Evolutionary conservation across 2,329 filamentous ascomycete species (phyloP).

Genomic region (Blastomyces silverae): DNA sequence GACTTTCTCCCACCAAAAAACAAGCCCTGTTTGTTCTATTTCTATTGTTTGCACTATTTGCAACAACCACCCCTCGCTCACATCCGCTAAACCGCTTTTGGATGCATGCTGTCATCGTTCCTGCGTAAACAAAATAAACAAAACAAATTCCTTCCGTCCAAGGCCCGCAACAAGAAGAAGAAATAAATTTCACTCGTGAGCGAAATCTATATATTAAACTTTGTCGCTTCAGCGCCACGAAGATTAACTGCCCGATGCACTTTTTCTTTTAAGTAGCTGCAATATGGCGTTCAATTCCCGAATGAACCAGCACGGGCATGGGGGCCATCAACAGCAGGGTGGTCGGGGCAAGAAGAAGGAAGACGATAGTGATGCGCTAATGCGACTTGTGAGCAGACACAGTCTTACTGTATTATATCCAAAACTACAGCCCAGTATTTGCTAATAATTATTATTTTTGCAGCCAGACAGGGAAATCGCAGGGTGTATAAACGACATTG

Average conservation of each 20-base stretch:
- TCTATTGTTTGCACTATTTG: constrained; percentile 24
- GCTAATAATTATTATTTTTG: constrained; percentile 18
- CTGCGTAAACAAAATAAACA: constrained; percentile 23
- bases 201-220: background rate
- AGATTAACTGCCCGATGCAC: constrained; percentile 3
- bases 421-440: background rate
- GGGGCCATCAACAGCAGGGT: constrained; percentile 41
- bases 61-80: constrained; percentile 27
- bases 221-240: background rate
- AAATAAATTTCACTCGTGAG: background rate
- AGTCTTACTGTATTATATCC: background rate
- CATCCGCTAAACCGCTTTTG: constrained; percentile 28
- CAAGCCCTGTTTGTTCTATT: constrained; percentile 33
- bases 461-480: constrained; percentile 73
- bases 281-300: constrained; percentile 48
- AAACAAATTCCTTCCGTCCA: constrained; percentile 15
- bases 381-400: constrained; percentile 45
- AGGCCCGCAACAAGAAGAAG: background rate
- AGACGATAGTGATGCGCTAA: constrained; percentile 52
- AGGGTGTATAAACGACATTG: constrained; percentile 94
- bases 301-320: constrained; percentile 47
- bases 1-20: background rate
- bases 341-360: constrained; percentile 48
- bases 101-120: constrained; percentile 11
- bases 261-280: background rate